Base-by-base conservation (phyloP, 495 filamentous ascomycete species). In the Trichodelitschia bisporula region DNA sequence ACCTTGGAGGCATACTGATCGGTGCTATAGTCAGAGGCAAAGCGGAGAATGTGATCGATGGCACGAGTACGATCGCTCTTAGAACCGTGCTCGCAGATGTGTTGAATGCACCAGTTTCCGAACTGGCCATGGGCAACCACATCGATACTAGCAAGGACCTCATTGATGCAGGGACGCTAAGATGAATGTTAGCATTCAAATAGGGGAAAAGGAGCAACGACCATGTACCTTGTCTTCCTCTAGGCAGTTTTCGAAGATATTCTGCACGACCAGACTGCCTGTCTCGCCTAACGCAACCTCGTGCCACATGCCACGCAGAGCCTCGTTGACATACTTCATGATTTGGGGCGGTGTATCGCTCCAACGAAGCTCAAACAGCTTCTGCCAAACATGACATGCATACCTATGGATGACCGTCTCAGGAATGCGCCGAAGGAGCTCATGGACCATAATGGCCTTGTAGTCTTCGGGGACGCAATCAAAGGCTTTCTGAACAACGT, bases 1-100 rank as follows among this genome's bases (percentile, higher is more conserved):
- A 97, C 86, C 48, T 97, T 97, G 20, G 86, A 97, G 14, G 89
- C 89, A 50, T 91, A 97, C 50, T 97, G 86, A 44, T 97, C 86
- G 73, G 90, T 92, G 54, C 83, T 93, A 53, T 95, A 97, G 49
- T 93, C 82, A 16, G 78, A 72, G 15, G 82, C 74, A 56, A 78
- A 83, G 38, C 70, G 72, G 39, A 95, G 70, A 37, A 95, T 79
- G 49, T 92, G 84, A 43, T 95, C 89, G 41, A 92, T 71, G 16
- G 86, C 86, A 39, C 79, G 70, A 51, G 70, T 89, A 45, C 82
- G 80, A 47, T 97, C 86, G 34, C 70, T 69, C 17, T 83, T 78
- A 36, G 74, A 70, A 21, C 86, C 89, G 48, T 97, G 89, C 47
- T 97, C 86, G 54, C 86, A 97, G 46, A 97, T 82, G 52, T 97